Evolutionary conservation across 2,329 filamentous ascomycete species (phyloP), one percentile per base, ranked within the genome.

Genomic region (Penicillium expansum): DNA sequence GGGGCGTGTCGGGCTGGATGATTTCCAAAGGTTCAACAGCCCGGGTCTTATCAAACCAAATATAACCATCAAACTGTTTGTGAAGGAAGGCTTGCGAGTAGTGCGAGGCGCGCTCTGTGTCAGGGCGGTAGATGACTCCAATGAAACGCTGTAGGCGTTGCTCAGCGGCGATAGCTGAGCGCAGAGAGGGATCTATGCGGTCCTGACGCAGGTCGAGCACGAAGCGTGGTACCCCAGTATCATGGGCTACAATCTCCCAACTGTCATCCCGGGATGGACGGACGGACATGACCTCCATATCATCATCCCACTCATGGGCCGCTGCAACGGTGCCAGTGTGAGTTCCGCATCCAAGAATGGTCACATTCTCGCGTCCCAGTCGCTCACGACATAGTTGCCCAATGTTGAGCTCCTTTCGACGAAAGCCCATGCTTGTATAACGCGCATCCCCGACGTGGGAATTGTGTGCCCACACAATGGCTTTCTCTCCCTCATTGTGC

Each of bases 391-490:
- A 82, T n/a, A 83, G 67, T 66, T 83, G 81, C 0, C 81, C 81
- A n/a, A 83, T 71, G 59, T 82, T 83, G 47, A 82, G 64, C 64
- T 82, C 78, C 8, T 74, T 74, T 18, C 73, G 68, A 3, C 70
- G 64, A 33, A 64, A 69, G 10, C 79, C 77, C 80, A 82, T 82
- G 53, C 75, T 77, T 6, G 79, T 82, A 33, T 74, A 77, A 16
- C 80, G 73, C n/a, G 80, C 80, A 61, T 83, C 81, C n/a, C 80
- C 81, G 11, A 81, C 67, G 48, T 83, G 81, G 48, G 76, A 80
- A 57, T 82, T 82, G 60, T 82, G 80, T 27, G 81, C 80, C 80
- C 80, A 84, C 11, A 83, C 77, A 5, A 83, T 74, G 0, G 78
- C 79, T 57, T 81, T 82, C 11, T 64, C 50, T 24, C 69, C 69